phyloP scores from a whole-genome alignment of 2,329 filamentous ascomycete genomes.

The Fusarium burgessii region DNA sequence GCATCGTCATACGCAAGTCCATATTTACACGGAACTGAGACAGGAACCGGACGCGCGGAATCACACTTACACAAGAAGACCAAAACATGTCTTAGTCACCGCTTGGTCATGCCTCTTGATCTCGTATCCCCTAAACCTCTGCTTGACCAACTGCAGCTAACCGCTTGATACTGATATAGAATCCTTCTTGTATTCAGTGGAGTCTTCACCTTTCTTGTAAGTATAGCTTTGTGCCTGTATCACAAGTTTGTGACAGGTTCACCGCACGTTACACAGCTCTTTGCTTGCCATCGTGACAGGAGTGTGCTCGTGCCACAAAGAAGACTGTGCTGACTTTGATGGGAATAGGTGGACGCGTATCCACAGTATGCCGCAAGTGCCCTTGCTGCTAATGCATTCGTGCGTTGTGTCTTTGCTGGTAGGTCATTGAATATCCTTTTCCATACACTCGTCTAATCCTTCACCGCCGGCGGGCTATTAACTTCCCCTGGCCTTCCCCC shows the following conservation, averaged over 20 bases:
- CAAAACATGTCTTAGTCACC: slow-evolving; percentile 44
- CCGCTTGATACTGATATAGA: slow-evolving; percentile 57
- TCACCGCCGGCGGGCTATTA: slow-evolving; percentile 13
- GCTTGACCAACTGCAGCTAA: slow-evolving; percentile 44
- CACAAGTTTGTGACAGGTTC: slow-evolving; percentile 23
- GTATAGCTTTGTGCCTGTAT: slow-evolving; percentile 44
- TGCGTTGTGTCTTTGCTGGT: slow-evolving; percentile 80
- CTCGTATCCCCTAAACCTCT: slow-evolving; percentile 40
- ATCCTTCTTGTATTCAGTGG: slow-evolving; percentile 84
- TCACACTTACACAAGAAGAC: slow-evolving; percentile 8
- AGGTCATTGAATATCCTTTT: slow-evolving; percentile 45
- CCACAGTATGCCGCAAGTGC: slow-evolving; percentile 80
- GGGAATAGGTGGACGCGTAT: slow-evolving; percentile 75
- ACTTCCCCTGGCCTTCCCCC: background rate
- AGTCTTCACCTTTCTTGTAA: slow-evolving; percentile 88
- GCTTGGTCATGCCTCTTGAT: slow-evolving; percentile 49
- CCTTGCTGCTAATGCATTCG: slow-evolving; percentile 85
- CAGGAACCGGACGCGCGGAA: slow-evolving; percentile 26
- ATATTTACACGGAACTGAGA: slow-evolving; percentile 23
- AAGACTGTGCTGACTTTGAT: slow-evolving; percentile 35
- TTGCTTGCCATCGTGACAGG: slow-evolving; percentile 21
- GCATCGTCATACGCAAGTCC: slow-evolving; percentile 1
- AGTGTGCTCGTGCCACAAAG: slow-evolving; percentile 32
- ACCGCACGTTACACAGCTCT: slow-evolving; percentile 24
- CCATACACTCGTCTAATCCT: background rate